A percentile compares a stretch with the other conserved stretches of the same genome.
Conservation (phyloP, 768 basidiomycete species). For the Termitomyces bulborhizus region DNA sequence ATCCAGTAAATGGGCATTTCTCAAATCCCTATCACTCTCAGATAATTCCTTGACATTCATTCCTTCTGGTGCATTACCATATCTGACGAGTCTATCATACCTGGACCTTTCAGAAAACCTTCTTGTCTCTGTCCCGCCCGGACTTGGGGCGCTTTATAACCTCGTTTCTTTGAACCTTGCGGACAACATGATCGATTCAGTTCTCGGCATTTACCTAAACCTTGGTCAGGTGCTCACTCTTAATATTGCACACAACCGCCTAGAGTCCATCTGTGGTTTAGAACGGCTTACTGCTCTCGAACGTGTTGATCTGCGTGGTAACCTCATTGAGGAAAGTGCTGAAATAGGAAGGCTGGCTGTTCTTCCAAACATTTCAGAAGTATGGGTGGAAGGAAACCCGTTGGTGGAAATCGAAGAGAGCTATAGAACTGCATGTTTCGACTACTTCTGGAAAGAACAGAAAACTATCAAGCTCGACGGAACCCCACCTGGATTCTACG, state of each 20-base stretch:
- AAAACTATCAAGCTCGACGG: slow-evolving; percentile 77
- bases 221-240: slow-evolving; percentile 73
- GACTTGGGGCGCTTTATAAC: slow-evolving; percentile 66
- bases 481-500: slow-evolving; percentile 59
- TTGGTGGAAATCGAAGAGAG: slow-evolving; percentile 66
- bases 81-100: slow-evolving; percentile 70
- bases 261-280: slow-evolving; percentile 92
- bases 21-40: slow-evolving; percentile 70
- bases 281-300: slow-evolving; percentile 85
- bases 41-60: slow-evolving; percentile 81
- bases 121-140: slow-evolving; percentile 80
- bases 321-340: slow-evolving; percentile 73
- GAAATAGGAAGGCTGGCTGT: slow-evolving; percentile 81
- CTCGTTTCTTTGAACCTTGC: slow-evolving; percentile 91
- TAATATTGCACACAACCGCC: slow-evolving; percentile 80
- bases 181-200: slow-evolving; percentile 96
- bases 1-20: slow-evolving; percentile 63
- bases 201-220: slow-evolving; percentile 79
- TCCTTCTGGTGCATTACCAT: slow-evolving; percentile 57
- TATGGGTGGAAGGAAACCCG: slow-evolving; percentile 85
- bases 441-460: slow-evolving; percentile 81
- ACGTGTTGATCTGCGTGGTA: slow-evolving; percentile 76
- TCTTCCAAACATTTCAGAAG: slow-evolving; percentile 71
- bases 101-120: slow-evolving; percentile 91
- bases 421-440: slow-evolving; percentile 76